Base-by-base conservation (phyloP, 495 filamentous ascomycete genomes). In the Daldinia vernicosa region DNA sequence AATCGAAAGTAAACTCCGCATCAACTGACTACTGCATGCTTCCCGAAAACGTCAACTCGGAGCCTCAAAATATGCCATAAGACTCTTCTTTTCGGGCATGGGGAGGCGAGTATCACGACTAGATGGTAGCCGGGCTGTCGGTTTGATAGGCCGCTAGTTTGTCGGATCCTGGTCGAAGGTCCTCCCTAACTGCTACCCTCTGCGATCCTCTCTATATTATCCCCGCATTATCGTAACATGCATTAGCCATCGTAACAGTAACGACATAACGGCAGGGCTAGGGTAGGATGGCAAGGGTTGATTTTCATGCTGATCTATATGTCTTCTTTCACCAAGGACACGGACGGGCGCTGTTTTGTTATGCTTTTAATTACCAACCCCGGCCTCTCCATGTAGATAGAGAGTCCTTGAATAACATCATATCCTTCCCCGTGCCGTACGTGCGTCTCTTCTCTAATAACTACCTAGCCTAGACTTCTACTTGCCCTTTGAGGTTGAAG, bases 221-320 rank as follows among this genome's bases (percentile, higher is more conserved):
- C 70, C 61, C 65, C 70, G 65, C 70, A 69, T 66, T 65, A 57
- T 66, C 50, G 55, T 57, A 55, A 66, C 70, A 72, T 69, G 64
- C 65, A 66, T 65, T 61, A 66, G 60, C 61, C 15, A 26, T 50
- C 28, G 55, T 26, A 59, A 55, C 53, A 26, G 69, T 54, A 51
- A 43, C 39, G n/a, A 35, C 37, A 35, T 60, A 50, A 33, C 28
- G 26, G 7, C 32, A 61, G 28, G 62, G 22, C 14, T 51, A 70
- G 50, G 47, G 37, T 28, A 28, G 26, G 47, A 37, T 19, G 17
- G 27, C 17, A 35, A 62, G 24, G 47, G 24, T 39, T 56, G 17
- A 15, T 12, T 40, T 39, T 58, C 32, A 19, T 56, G 24, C 22
- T 63, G n/a, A 30, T 32, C 19, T 15, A 19, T 57, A 47, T 60